A percentile compares a stretch with the other conserved stretches of the same genome.
phyloP scores from a whole-genome alignment of 352 stramenopile species.

The Globisporangium heterothallicum region DNA sequence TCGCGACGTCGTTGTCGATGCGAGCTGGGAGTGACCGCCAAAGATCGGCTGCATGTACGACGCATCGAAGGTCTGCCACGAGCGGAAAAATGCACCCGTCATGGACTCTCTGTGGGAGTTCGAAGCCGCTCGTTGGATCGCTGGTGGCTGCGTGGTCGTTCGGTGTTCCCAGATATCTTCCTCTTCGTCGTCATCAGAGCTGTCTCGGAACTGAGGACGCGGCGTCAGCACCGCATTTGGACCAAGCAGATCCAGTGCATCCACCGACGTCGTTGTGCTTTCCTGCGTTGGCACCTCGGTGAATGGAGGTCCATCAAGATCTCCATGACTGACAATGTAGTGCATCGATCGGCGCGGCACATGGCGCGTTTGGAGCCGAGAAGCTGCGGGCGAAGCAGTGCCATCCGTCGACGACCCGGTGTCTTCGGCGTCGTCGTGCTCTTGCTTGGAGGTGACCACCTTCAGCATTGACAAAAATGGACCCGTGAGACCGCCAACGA shows the following conservation, averaged over 20 bases:
- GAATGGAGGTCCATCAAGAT: constrained; percentile 11
- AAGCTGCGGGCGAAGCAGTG: constrained; percentile 23
- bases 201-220: constrained; percentile 66
- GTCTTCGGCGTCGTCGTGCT: constrained; percentile 24
- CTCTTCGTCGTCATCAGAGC: constrained; percentile 40
- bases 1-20: constrained; percentile 7
- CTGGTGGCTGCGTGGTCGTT: constrained; percentile 12
- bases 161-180: constrained; percentile 18
- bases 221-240: constrained; percentile 50
- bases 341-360: constrained; percentile 47
- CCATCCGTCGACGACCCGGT: constrained; percentile 19
- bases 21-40: constrained; percentile 41
- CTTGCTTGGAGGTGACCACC: constrained; percentile 29
- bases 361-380: constrained; percentile 18
- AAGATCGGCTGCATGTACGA: constrained; percentile 82
- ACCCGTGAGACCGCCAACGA: constrained; percentile 71
- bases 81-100: constrained; percentile 62
- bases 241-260: constrained; percentile 22
- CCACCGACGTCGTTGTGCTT: constrained; percentile 12
- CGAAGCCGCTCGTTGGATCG: constrained; percentile 24
- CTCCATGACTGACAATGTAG: constrained; percentile 39
- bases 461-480: constrained; percentile 56
- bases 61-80: constrained; percentile 74
- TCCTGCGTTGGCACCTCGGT: constrained; percentile 22
- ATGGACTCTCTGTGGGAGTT: constrained; percentile 37